A percentile compares a stretch with the other conserved stretches of the same genome.
These are phyloP conservation scores for Elongisporangium senticosum DNA, from an alignment of 352 stramenopile species.

Conservation along the genomic window DNA sequence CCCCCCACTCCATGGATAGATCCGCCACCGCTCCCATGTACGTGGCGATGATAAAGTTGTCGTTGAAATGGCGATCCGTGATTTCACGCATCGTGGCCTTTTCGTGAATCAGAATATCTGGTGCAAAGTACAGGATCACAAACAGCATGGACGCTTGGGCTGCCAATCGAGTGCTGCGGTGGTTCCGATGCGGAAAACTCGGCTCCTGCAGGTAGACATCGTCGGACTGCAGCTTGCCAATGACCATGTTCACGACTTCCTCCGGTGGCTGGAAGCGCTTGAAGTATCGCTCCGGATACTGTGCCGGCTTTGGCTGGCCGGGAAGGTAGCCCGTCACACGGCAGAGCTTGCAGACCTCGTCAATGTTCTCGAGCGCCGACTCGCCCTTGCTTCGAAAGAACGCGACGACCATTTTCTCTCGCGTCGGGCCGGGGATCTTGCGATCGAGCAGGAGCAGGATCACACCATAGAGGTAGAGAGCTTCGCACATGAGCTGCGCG, in stretches of 20 bases:
- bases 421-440: constrained; percentile 81
- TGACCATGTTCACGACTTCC: constrained; percentile 90
- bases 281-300: constrained; percentile 87
- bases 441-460: constrained; percentile 93
- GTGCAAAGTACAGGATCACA: constrained; percentile 93
- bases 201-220: constrained; percentile 92
- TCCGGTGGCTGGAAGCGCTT: constrained; percentile 84
- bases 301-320: constrained; percentile 72
- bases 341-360: constrained; percentile 90
- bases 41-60: constrained; percentile 95
- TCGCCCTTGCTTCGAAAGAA: constrained; percentile 87
- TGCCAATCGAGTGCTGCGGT: constrained; percentile 88
- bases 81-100: constrained; percentile 92
- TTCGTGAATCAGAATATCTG: constrained; percentile 89
- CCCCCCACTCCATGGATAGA: constrained; percentile 89
- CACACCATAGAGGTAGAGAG: constrained; percentile 92
- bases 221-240: constrained; percentile 91
- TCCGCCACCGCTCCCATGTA: constrained; percentile 94
- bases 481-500: constrained; percentile 92
- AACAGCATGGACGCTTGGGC: constrained; percentile 93
- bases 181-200: constrained; percentile 90
- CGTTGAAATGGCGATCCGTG: constrained; percentile 94
- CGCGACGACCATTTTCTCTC: constrained; percentile 91
- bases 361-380: constrained; percentile 85
- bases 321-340: constrained; percentile 87